Percentiles rank a stretch among this genome's conserved stretches.
phyloP scores from a whole-genome alignment of 805 yeast genomes.

The Teunomyces tritomae region DNA sequence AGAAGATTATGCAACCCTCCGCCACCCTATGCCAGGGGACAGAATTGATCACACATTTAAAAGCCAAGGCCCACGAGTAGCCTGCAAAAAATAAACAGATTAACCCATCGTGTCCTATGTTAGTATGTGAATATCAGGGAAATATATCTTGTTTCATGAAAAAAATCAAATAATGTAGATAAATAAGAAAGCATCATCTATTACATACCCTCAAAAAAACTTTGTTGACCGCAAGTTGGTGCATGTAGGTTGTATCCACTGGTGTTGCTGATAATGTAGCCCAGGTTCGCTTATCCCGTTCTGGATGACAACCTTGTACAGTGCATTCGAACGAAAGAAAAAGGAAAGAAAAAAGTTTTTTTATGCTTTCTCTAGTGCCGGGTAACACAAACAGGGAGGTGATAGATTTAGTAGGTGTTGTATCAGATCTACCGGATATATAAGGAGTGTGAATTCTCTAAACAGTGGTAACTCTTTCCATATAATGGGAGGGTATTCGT shows the following conservation, averaged over 20 bases:
- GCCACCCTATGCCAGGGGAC: too few relatives aligned
- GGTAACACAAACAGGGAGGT: constrained; percentile 2
- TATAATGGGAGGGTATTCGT: background rate
- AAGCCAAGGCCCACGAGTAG: background rate
- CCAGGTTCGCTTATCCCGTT: background rate
- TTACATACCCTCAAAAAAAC: background rate
- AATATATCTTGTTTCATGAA: constrained; percentile 1
- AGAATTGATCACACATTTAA: background rate
- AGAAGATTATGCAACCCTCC: too few relatives aligned
- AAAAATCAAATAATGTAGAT: constrained; percentile 17
- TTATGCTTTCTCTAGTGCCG: background rate
- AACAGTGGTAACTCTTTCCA: background rate
- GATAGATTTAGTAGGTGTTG: background rate
- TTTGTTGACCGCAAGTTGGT: background rate
- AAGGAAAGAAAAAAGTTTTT: background rate
- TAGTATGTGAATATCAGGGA: constrained; percentile 2
- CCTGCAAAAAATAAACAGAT: background rate
- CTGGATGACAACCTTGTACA: background rate
- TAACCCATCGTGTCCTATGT: background rate
- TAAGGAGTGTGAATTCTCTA: background rate
- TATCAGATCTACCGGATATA: background rate
- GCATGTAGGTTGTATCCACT: background rate
- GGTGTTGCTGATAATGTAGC: background rate
- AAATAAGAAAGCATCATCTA: constrained; percentile 8
- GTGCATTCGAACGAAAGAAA: background rate